These are phyloP conservation scores for Xylariaceae sp. DNA, from an alignment of 2,329 filamentous ascomycete species.

Conservation along the genomic window DNA sequence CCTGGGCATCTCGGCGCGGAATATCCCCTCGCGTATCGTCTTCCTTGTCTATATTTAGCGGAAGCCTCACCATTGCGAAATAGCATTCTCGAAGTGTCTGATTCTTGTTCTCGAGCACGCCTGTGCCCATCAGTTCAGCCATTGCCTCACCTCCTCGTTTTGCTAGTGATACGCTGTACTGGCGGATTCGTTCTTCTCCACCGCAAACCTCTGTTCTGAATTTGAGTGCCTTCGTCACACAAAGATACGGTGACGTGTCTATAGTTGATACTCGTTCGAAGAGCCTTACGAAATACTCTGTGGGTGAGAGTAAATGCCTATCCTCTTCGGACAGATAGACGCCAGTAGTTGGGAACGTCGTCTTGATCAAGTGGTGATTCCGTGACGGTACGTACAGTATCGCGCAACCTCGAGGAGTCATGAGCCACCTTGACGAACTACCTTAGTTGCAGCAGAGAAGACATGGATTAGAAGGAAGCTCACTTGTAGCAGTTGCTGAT, in stretches of 20 bases:
- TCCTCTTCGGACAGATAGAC: constrained; percentile 43
- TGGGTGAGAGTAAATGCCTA: constrained; percentile 22
- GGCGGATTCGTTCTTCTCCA: constrained; percentile 59
- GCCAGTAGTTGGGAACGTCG: constrained; percentile 61
- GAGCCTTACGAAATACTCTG: constrained; percentile 54
- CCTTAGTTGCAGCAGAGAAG: constrained; percentile 62
- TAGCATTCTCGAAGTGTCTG: constrained; percentile 52
- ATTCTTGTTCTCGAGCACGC: constrained; percentile 55
- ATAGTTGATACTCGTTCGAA: constrained; percentile 66
- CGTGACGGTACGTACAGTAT: constrained; percentile 58
- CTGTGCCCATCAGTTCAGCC: constrained; percentile 56
- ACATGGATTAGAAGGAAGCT: constrained; percentile 58
- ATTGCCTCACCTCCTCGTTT: constrained; percentile 52
- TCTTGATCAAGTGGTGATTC: constrained; percentile 59
- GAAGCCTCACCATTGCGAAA: constrained; percentile 62
- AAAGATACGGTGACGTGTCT: constrained; percentile 61
- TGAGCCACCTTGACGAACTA: constrained; percentile 54
- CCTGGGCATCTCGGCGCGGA: constrained; percentile 19
- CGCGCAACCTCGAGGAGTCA: constrained; percentile 60
- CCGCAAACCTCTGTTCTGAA: constrained; percentile 60
- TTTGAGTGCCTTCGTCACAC: constrained; percentile 56
- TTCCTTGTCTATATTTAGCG: constrained; percentile 31
- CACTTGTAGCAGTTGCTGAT: constrained; percentile 66
- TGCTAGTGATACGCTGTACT: constrained; percentile 54
- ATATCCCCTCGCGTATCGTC: constrained; percentile 8